Evolutionary conservation across 2,329 filamentous ascomycete species (phyloP), one percentile per base, ranked within the genome.

Genomic region (Orbilia blumenaviensis): DNA sequence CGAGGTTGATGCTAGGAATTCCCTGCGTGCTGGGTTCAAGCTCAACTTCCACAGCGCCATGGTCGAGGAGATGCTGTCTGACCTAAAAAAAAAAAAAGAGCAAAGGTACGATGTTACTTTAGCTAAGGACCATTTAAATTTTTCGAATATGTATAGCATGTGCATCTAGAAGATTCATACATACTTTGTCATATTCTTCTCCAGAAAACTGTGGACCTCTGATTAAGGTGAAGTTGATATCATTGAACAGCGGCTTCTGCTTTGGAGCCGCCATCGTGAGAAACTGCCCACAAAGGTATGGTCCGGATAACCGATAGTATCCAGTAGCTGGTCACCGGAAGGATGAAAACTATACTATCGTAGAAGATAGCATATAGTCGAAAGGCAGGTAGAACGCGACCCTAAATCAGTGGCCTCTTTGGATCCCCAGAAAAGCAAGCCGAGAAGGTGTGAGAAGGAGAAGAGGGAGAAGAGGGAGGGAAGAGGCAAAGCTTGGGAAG

Each of bases 41-140:
- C 36, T 82, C 78, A 29, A 86, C 80, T 16, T 82, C 72, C 10
- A 76, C 72, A 41, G 46, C 72, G 29, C 72, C 81, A 2, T 83
- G 80, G 56, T 85, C 82, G 25, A 82, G 80, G 9, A 84, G 84
- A 48, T 82, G 80, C 16, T 82, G 80, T 14, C 80, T 76, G 54
- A 83, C 84, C 79, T 77, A 84, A 34, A 7, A 16, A 36, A 36
- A 29, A 23, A 12, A 18, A 56, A 18, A 8, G 2, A 61, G n/a
- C n/a, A n/a, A n/a, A n/a, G n/a, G n/a, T 7, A 41, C 36, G 2
- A 60, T 4, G 32, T n/a, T n/a, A n/a, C n/a, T n/a, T n/a, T n/a
- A n/a, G n/a, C n/a, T n/a, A n/a, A n/a, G n/a, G n/a, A n/a, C n/a
- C n/a, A n/a, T n/a, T n/a, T n/a, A n/a, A n/a, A n/a, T n/a, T n/a